These are phyloP conservation scores for Fusarium dlaminii DNA, from an alignment of 2,329 filamentous ascomycete species.

Conservation along the genomic window DNA sequence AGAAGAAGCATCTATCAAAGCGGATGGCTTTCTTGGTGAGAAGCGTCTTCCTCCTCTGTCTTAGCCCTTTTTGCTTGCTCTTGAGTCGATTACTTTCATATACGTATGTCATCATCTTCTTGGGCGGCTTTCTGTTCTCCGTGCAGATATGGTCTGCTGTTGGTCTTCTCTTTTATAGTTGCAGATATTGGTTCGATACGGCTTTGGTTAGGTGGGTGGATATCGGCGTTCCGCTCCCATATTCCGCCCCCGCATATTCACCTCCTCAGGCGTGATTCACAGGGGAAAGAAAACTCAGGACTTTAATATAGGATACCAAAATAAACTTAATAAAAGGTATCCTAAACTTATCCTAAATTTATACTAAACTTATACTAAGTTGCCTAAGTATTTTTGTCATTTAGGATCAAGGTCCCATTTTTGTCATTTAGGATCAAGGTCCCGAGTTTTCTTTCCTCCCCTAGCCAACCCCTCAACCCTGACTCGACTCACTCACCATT, in stretches of 20 bases:
- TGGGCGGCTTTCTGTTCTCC: neutral
- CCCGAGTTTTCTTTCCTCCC: too few relatives aligned
- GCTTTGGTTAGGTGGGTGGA: neutral
- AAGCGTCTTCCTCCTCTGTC: rapidly evolving
- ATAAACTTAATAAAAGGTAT: too few relatives aligned
- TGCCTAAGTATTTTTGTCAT: too few relatives aligned
- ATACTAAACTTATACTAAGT: too few relatives aligned
- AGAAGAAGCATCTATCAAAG: neutral
- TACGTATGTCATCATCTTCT: rapidly evolving
- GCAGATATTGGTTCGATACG: neutral
- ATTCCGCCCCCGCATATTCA: slow-evolving; percentile 22
- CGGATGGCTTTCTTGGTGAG: rapidly evolving
- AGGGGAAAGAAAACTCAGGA: too few relatives aligned
- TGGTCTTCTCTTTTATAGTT: neutral
- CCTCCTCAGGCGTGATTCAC: too few relatives aligned
- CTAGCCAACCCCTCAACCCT: neutral
- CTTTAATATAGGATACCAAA: too few relatives aligned
- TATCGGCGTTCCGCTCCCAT: neutral
- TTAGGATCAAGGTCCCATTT: too few relatives aligned
- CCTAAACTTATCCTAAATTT: too few relatives aligned
- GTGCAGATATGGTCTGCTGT: neutral
- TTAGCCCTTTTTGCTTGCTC: neutral
- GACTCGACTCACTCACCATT: neutral
- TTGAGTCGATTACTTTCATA: rapidly evolving
- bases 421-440: too few relatives aligned